phyloP scores from a whole-genome alignment of 1,139 yeast genomes.

The Debaryomyces robertsiae region DNA sequence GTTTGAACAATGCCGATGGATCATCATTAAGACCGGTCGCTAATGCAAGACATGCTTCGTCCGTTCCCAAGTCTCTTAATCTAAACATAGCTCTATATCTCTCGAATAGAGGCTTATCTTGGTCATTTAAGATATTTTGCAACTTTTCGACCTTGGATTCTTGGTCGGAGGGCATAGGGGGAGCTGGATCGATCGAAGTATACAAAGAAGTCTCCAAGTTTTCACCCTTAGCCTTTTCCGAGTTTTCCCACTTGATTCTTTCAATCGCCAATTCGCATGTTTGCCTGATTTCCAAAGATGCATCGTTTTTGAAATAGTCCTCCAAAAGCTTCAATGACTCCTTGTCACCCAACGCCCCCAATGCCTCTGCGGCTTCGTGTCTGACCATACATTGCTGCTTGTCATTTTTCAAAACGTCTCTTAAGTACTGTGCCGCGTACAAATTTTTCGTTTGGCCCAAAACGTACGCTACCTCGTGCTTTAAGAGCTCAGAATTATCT shows the following conservation, averaged over 20 bases:
- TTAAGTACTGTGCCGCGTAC: constrained; percentile 72
- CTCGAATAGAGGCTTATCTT: constrained; percentile 77
- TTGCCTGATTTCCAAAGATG: constrained; percentile 86
- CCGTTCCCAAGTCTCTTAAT: constrained; percentile 89
- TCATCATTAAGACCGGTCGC: constrained; percentile 83
- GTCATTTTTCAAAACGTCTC: constrained; percentile 67
- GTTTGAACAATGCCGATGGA: constrained; percentile 91
- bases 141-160: constrained; percentile 63
- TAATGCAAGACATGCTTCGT: constrained; percentile 88
- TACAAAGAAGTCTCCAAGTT: constrained; percentile 74
- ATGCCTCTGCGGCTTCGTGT: constrained; percentile 99
- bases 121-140: constrained; percentile 71
- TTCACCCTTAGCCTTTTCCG: constrained; percentile 65
- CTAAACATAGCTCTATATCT: constrained; percentile 99
- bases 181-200: constrained; percentile 96
- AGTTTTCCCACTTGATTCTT: constrained; percentile 89
- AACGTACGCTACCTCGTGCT: constrained; percentile 98
- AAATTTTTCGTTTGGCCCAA: constrained; percentile 91
- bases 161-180: constrained; percentile 76
- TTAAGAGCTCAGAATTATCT: constrained; percentile 87
- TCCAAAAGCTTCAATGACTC: constrained; percentile 71
- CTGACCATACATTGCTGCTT: constrained; percentile 94
- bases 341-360: constrained; percentile 90
- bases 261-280: constrained; percentile 97
- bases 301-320: constrained; percentile 69